Evolutionary conservation across 257 asterid genomes (phyloP), one percentile per base, ranked within the genome.

Genomic region (Fraxinus anomala): DNA sequence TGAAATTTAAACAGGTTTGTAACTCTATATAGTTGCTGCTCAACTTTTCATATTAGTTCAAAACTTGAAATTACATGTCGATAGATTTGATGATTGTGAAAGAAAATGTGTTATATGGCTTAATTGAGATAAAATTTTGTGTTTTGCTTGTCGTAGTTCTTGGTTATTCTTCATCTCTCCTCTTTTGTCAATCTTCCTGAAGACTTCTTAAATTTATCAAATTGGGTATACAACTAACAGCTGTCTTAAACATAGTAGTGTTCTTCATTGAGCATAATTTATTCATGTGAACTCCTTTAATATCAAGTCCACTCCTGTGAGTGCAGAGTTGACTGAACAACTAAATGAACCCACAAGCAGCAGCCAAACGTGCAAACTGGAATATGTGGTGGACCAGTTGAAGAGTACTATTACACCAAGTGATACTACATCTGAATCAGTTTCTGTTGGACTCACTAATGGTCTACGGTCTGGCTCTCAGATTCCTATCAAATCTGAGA

Each of bases 291-390:
- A 76, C 13, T 73, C 40, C 39, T 79, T 17, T 65, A 13, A 61
- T 70, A 70, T 40, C 36, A 72, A 67, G 40, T 68, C 73, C 79
- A n/a, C 42, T 40, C 14, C 47, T 3, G 0, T 10, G 17, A 42
- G 49, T 74, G 82, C 90, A 90, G 94, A 79, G 74, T 71, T 2
- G 77, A 75, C 68, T 47, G 79, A 80, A 67, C 80, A 79, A 74
- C 68, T 72, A 23, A 47, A 77, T 83, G 85, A 79, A 56, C 75
- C 84, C 13, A 76, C 56, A 26, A 74, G 6, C 34, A 49, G 80
- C 30, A 83, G 76, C 21, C 77, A 81, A 77, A 78, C 66, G 0
- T 56, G 67, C 68, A 61, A 77, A 36, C 76, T 54, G 65, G 81
- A 69, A 23, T 79, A 44, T 74, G 81, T 78, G 68, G 79, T 7